Percentiles rank a stretch among this genome's conserved stretches.
Evolutionary conservation across 2,329 filamentous ascomycete genomes (phyloP).

Genomic region (Aphanoascus verrucosus): DNA sequence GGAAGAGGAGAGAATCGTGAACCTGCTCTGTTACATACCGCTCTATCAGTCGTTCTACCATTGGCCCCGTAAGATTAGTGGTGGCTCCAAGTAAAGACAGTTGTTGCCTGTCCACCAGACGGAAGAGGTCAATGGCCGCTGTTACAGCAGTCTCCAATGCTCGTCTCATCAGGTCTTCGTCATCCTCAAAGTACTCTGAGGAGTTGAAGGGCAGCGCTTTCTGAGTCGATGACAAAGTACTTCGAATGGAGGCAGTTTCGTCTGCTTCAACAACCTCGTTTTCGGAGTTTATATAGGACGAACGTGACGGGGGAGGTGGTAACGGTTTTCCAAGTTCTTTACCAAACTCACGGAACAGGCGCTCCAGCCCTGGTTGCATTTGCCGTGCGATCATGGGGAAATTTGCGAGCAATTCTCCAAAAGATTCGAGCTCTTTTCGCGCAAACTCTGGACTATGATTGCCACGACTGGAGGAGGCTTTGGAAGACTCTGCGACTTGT

Average conservation of each 20-base stretch:
- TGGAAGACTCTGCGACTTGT: conserved; percentile 19
- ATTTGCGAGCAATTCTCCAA: conserved; percentile 76
- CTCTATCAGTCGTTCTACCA: conserved; percentile 90
- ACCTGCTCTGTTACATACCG: conserved; percentile 89
- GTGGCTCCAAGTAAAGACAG: conserved; percentile 82
- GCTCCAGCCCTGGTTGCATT: conserved; percentile 86
- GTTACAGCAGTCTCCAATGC: conserved; percentile 88
- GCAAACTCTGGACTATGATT: conserved; percentile 30
- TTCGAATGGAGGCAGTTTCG: conserved; percentile 28
- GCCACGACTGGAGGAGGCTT: conserved; percentile 21
- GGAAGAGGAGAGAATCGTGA: conserved; percentile 73
- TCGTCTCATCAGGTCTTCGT: conserved; percentile 80
- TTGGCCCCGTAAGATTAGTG: conserved; percentile 81
- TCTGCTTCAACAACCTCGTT: conserved; percentile 30
- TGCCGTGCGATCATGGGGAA: conserved; percentile 94
- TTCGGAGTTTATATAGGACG: conserved; percentile 48
- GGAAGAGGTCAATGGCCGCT: conserved; percentile 87
- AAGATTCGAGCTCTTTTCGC: conserved; percentile 86
- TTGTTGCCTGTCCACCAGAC: conserved; percentile 90
- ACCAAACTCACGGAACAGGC: conserved; percentile 79
- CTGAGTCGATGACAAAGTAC: conserved; percentile 21
- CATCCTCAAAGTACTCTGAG: conserved; percentile 69
- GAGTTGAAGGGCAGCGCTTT: conserved; percentile 44
- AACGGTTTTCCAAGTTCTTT: conserved; percentile 75
- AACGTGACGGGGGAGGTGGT: conserved; percentile 54